Conservation (phyloP, 2,329 filamentous ascomycete genomes). For the Bertia moriformis region DNA sequence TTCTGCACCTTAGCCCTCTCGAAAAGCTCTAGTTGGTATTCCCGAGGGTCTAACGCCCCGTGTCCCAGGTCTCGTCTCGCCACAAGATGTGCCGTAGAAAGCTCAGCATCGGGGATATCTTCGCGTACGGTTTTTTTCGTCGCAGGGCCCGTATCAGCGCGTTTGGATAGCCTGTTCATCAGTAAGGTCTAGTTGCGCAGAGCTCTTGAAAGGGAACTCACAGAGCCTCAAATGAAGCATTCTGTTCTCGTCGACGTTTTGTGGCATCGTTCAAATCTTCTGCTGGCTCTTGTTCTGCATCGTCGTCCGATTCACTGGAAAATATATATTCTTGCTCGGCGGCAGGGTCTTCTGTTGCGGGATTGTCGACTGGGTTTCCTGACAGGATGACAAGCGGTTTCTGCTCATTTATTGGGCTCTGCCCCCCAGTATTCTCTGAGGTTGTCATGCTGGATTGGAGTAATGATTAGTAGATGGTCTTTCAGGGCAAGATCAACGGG, state of each 20-base stretch:
- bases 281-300: too few relatives aligned
- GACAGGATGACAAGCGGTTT: too few relatives aligned
- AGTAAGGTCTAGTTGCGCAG: not conserved
- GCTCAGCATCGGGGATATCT: not conserved
- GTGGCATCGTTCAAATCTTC: too few relatives aligned
- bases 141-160: not conserved
- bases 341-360: not conserved
- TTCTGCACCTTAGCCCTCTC: slow-evolving; percentile 75
- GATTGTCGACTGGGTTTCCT: too few relatives aligned
- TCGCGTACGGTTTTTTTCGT: too few relatives aligned
- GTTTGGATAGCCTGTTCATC: not conserved
- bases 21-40: slow-evolving; percentile 87
- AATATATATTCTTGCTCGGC: not conserved
- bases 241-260: not conserved
- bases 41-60: slow-evolving; percentile 38
- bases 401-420: too few relatives aligned
- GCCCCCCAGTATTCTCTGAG: too few relatives aligned
- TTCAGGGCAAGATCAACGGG: too few relatives aligned
- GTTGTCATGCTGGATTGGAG: too few relatives aligned
- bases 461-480: too few relatives aligned
- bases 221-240: slow-evolving; percentile 1
- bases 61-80: not conserved
- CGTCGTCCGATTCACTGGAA: too few relatives aligned
- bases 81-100: not conserved
- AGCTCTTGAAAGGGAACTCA: not conserved